phyloP scores from a whole-genome alignment of 1,139 yeast species.

The Zhuliangozyma parablackwelliae region DNA sequence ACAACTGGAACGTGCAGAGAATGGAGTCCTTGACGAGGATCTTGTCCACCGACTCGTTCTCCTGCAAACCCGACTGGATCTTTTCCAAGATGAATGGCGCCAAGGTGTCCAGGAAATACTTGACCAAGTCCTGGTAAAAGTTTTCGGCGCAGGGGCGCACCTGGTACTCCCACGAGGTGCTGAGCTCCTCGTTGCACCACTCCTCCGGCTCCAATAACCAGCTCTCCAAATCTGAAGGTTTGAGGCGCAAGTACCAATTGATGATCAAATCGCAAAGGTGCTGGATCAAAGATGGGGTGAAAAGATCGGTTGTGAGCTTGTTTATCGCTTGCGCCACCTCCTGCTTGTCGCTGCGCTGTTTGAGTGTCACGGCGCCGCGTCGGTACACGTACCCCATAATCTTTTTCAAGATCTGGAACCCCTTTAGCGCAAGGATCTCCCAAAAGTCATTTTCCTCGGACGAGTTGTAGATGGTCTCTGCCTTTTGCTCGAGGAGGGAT shows the following conservation, averaged over 20 bases:
- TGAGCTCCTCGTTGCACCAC: slow-evolving; percentile 80
- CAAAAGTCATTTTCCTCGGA: slow-evolving; percentile 59
- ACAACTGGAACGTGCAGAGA: slow-evolving; percentile 74
- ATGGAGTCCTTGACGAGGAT: slow-evolving; percentile 74
- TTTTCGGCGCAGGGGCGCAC: slow-evolving; percentile 86
- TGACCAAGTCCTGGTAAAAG: slow-evolving; percentile 71
- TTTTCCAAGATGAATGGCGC: slow-evolving; percentile 60
- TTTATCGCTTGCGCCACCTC: slow-evolving; percentile 59
- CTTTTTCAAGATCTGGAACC: slow-evolving; percentile 61
- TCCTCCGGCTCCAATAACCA: slow-evolving; percentile 91
- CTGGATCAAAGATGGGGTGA: slow-evolving; percentile 52
- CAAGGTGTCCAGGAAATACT: slow-evolving; percentile 57
- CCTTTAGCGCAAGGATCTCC: slow-evolving; percentile 72
- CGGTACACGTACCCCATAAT: slow-evolving; percentile 59
- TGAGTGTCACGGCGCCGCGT: slow-evolving; percentile 64
- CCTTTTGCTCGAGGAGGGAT: slow-evolving; percentile 57
- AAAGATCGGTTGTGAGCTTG: slow-evolving; percentile 49
- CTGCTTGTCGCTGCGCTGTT: slow-evolving; percentile 54
- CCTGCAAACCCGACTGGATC: slow-evolving; percentile 49
- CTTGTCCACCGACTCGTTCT: slow-evolving; percentile 39
- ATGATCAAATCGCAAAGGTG: slow-evolving; percentile 64
- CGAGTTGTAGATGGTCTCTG: slow-evolving; percentile 52
- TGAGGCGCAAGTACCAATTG: slow-evolving; percentile 66
- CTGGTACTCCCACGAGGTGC: slow-evolving; percentile 78
- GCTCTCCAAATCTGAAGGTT: slow-evolving; percentile 69